These are phyloP conservation scores for Aquilaria yunnanensis DNA, from an alignment of 345 rosid genomes.

Conservation along the genomic window DNA sequence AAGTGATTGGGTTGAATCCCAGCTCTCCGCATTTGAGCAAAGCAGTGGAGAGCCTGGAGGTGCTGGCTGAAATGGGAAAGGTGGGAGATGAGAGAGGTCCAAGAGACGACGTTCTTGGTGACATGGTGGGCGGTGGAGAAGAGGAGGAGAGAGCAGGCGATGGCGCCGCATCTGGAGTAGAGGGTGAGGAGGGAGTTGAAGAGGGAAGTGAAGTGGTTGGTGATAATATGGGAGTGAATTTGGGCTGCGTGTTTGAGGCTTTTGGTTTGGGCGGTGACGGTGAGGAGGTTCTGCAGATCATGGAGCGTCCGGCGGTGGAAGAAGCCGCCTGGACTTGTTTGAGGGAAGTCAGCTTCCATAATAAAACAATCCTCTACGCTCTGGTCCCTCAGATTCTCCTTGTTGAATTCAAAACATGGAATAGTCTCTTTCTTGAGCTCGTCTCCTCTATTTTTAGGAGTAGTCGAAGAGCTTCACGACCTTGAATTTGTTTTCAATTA, in stretches of 20 bases:
- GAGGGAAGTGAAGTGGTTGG: conserved; percentile 19
- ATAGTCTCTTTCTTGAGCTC: no score
- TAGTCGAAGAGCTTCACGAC: no score
- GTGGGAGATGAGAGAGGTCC: conserved; percentile 33
- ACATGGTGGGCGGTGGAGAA: conserved; percentile 19
- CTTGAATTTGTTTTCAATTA: no score
- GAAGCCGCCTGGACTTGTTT: not conserved
- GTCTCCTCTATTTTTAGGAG: no score
- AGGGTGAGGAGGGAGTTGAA: conserved; percentile 36
- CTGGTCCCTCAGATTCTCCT: no score
- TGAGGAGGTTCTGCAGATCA: conserved; percentile 22
- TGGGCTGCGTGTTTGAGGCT: conserved; percentile 26
- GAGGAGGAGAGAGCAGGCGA: conserved; percentile 20
- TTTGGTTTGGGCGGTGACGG: conserved; percentile 12
- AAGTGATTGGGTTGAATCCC: conserved; percentile 32
- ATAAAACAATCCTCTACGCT: no score
- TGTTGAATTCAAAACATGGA: no score
- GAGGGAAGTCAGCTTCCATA: no score
- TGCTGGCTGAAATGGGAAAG: conserved; percentile 20
- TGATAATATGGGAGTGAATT: conserved; percentile 29
- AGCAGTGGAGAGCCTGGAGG: conserved; percentile 22
- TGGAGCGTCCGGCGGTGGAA: conserved; percentile 2
- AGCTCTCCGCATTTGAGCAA: conserved; percentile 27
- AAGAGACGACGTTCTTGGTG: conserved; percentile 26
- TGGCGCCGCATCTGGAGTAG: conserved; percentile 25